Conservation (phyloP, 139 green algal species). For the Chlorella ohadii region DNA sequence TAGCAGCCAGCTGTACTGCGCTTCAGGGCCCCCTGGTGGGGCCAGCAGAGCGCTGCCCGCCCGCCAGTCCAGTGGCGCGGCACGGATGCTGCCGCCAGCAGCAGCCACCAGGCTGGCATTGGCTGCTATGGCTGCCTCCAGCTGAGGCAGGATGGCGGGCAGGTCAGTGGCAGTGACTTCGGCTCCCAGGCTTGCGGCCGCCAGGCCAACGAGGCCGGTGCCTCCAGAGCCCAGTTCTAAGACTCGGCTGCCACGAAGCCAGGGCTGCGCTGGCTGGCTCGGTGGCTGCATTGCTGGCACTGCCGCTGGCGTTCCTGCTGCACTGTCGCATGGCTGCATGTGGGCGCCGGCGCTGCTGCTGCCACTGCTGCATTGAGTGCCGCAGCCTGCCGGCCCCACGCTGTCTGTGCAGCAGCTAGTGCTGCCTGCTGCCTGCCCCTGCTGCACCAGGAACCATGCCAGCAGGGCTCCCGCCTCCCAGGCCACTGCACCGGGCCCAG, state of each 20-base stretch:
- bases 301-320: no score
- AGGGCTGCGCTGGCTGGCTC: not conserved
- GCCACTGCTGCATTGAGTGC: not conserved
- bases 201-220: conserved; percentile 19
- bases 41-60: not conserved
- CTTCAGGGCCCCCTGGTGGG: not conserved
- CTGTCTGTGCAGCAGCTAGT: not conserved
- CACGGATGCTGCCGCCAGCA: not conserved
- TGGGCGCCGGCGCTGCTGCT: not conserved
- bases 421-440: not conserved
- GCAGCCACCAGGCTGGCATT: conserved; percentile 4
- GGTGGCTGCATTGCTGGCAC: not conserved
- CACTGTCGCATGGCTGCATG: not conserved
- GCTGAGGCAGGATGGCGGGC: conserved; percentile 25
- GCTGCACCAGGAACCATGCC: conserved; percentile 26
- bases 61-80: conserved; percentile 4
- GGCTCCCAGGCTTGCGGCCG: conserved; percentile 25
- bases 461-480: conserved; percentile 34
- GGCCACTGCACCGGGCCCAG: not conserved
- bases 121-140: not conserved
- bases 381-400: not conserved
- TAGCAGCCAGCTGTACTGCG: conserved; percentile 17
- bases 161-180: conserved; percentile 29
- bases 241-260: not conserved
- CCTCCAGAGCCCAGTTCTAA: conserved; percentile 31